Evolutionary conservation across 331 rosid species (phyloP), one percentile per base, ranked within the genome.

Genomic region (Prunus yedoensis): DNA sequence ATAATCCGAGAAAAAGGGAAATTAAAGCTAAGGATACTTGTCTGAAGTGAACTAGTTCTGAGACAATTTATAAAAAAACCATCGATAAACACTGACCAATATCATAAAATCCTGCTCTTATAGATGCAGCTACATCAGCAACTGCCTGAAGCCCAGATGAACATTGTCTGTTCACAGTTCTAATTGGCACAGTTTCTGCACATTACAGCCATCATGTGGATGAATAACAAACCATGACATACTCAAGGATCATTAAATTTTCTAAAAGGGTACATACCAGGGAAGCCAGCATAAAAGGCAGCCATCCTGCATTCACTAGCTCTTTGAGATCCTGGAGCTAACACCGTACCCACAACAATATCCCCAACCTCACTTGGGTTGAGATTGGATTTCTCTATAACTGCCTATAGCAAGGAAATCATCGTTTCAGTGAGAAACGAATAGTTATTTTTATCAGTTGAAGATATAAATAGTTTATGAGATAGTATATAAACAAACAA

Each of bases 251-350:
- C 62, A 72, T 20, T 27, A 53, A 65, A 58, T 41, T 68, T 28
- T 21, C 71, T 35, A 69, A 50, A 12, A 49, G 10, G 72, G 58
- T 59, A 66, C 43, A 50, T 86, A 94, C 99, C 99, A 62, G 97
- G 99, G 79, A 92, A 90, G 78, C 99, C 99, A 73, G 99, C 99
- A 90, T 94, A 94, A 75, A 94, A 94, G 71, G 99, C 96, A 69
- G 99, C 99, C 99, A 94, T 94, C 81, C 99, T 91, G 79, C 99
- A 94, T 83, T 94, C 99, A 71, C 90, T 92, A 23, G 99, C 99
- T 81, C 99, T 90, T 56, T 86, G 97, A 66, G 97, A 85, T 35
- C 99, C 99, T 20, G 96, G 87, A 66, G 89, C 99, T 88, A 94
- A 75, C 43, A 94, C 99, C 6, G 89, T 69, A 58, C 99, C 99